phyloP scores from a whole-genome alignment of 2,329 filamentous ascomycete genomes.

The Pyrenophora graminea region DNA sequence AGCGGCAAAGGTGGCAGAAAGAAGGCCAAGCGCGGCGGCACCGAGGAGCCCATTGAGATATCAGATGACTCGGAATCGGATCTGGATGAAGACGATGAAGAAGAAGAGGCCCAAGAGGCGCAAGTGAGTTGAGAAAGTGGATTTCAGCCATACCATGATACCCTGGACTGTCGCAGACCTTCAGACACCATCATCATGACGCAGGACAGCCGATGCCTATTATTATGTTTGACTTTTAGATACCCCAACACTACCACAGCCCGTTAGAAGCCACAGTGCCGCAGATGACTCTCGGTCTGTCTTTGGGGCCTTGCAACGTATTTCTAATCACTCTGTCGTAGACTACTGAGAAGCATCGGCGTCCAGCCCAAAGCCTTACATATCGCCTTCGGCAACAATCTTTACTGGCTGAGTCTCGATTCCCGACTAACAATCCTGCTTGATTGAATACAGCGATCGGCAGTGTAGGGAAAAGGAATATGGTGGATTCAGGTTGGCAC shows the following conservation, averaged over 20 bases:
- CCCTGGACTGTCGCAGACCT: not conserved
- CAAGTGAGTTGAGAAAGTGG: slow-evolving; percentile 10
- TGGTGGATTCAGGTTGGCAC: not conserved
- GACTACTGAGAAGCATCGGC: not conserved
- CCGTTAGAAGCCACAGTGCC: too few species aligned
- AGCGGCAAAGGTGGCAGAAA: slow-evolving; percentile 50
- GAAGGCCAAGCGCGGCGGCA: slow-evolving; percentile 40
- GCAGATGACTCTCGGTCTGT: too few species aligned
- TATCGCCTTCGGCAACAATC: too few species aligned
- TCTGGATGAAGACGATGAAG: slow-evolving; percentile 23
- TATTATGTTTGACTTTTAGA: slow-evolving; percentile 5
- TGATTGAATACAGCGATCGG: too few species aligned
- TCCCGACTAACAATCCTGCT: too few species aligned
- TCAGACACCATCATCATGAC: not conserved
- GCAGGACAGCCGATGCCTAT: not conserved
- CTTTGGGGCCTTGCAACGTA: too few species aligned
- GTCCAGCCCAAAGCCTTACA: not conserved
- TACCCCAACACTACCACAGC: slow-evolving; percentile 4
- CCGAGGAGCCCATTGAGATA: slow-evolving; percentile 36
- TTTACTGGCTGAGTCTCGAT: too few species aligned
- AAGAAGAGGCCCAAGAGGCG: slow-evolving; percentile 13
- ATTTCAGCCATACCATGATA: slow-evolving; percentile 3
- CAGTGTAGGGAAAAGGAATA: not conserved
- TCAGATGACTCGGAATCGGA: slow-evolving; percentile 31
- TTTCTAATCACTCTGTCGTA: too few species aligned